Base-by-base conservation (phyloP, 2,329 filamentous ascomycete species). In the Xylariaceae sp. region DNA sequence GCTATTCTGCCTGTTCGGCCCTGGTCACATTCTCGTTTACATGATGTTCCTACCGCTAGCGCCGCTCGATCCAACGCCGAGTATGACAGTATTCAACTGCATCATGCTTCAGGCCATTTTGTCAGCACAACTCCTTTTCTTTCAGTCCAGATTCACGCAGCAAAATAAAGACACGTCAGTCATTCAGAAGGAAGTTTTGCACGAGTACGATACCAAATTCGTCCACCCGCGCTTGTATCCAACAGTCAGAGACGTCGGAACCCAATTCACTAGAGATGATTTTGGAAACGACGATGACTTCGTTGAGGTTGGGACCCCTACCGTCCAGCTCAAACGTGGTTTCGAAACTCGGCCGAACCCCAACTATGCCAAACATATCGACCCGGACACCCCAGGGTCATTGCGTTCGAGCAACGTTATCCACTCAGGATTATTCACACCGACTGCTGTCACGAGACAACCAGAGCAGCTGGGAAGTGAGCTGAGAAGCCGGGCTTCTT, bases 131-230 rank as follows among this genome's bases (percentile, higher is more conserved):
- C 76, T 97, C 49, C 75, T 81, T 39, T 71, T 88, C 22, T 69
- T 97, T 37, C 83, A 85, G 45, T 76, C 75, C 2, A 81, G 75
- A 26, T 97, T 91, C 64, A 75, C 79, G 3, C 90, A 91, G 60
- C 90, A 97, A 62, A 80, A 79, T 46, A 95, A 89, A 60, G 93
- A 98, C 63, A 80, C 79, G 2, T 75, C 82, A 2, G 76, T 96
- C 35, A 85, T 98, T 44, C 89, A 95, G 53, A 89, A 85, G 54
- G 87, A 97, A 64, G 91, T 97, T 4, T 75, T 97, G 66, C 84
- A 89, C 61, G 93, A 98, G 66, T 98, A 98, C 60, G 89, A 97
- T 60, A 87, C 81, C 53, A 98, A 98, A 68, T 96, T 85, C 58
- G 93, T 98, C 1, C 89, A 94, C 57, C 93, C 93, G 2, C 78